Evolutionary conservation across 345 rosid genomes (phyloP), one percentile per base, ranked within the genome.

Genomic region (Limnanthes douglasii): DNA sequence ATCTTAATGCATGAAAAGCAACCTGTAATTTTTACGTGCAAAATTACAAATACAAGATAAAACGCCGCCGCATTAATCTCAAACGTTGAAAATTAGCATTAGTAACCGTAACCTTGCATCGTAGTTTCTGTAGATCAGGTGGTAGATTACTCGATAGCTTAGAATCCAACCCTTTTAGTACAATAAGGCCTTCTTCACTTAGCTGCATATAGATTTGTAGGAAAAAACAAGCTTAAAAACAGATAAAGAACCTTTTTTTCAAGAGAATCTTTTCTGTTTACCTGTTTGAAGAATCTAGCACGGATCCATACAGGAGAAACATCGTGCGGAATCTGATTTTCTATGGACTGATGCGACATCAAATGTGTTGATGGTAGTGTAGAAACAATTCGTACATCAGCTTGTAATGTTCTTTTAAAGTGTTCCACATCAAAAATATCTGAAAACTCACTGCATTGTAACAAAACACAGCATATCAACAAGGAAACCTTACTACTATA

Each of bases 241-340:
- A 29, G 13, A 8, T 28, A 27, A 18, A 15, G 11, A 16, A 27
- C 9, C 25, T 12, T 39, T 37, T 45, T 1, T n/a, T 6, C 3
- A 20, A 41, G 26, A 46, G 28, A 34, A 3, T 13, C 4, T 11
- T 8, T 2, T 15, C n/a, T 19, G 23, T 23, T 5, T 41, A 74
- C 81, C 61, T 36, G 54, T 57, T 56, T 79, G 31, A 62, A 68
- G 66, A 64, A 60, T 45, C 59, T 69, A 27, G 86, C 61, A 6
- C 86, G 79, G 46, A 75, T 60, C 93, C 93, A 80, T 47, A 53
- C 50, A 0, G 93, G 86, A 15, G 79, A 62, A 34, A 75, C 67
- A 44, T 63, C 64, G 19, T 50, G 51, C 4, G 86, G 93, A 46
- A 75, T 54, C 46, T 68, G 76, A 31, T 57, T 58, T 32, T 67